Evolutionary conservation across 2,329 filamentous ascomycete genomes (phyloP), one percentile per base, ranked within the genome.

Genomic region (Anthostomella pinea): DNA sequence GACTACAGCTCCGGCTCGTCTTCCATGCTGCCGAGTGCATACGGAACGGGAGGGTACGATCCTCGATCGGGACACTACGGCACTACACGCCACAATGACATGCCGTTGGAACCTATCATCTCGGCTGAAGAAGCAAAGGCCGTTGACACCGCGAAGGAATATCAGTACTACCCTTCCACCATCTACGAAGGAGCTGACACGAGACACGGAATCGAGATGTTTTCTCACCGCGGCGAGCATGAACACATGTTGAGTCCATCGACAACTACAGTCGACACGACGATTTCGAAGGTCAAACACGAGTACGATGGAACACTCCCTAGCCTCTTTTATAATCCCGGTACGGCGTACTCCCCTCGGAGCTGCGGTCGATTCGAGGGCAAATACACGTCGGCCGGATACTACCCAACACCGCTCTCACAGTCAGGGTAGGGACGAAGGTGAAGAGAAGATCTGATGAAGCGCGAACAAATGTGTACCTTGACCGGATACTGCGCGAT

Each of bases 401-500:
- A 73, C 45, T 79, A 78, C 43, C 75, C 75, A 2, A 70, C 67
- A 5, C 75, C 75, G 46, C 55, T 73, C 19, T 61, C 69, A 6
- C 69, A 71, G 16, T 67, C 72, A 1, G 67, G 69, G 18, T 67
- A 71, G 56, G 67, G 25, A 38, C 36, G 4, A 15, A 6, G 19
- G 8, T 27, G 8, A 16, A 7, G n/a, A 8, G 28, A 21, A 37
- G 14, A 33, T 19, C n/a, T 15, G 22, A 29, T 18, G 20, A 33
- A n/a, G 22, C 28, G 18, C n/a, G 29, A 23, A 28, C 41, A 24
- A 34, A 30, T 17, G 30, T 35, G 38, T 41, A 41, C 32, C 19
- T 32, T 21, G 34, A n/a, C n/a, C 38, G 27, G 39, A 41, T 37
- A 34, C 25, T 33, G 38, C 37, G 33, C 28, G 40, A 43, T 41